Base-by-base conservation (phyloP, 2,329 filamentous ascomycete species). In the Septoria petroselini region DNA sequence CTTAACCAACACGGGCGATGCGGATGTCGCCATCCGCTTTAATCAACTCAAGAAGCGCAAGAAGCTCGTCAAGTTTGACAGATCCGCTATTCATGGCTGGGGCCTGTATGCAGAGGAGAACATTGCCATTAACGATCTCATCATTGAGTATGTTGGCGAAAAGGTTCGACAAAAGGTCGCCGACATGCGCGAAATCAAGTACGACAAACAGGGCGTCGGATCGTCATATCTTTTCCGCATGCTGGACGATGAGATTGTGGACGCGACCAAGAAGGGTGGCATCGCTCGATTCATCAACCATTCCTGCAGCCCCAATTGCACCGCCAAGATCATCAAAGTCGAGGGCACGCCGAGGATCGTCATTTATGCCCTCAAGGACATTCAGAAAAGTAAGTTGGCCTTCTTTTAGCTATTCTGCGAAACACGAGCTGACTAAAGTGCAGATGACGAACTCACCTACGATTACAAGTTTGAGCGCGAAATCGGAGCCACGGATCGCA, bases 391-490 rank as follows among this genome's bases (percentile, higher is more conserved):
- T 96, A 81, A 77, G 88, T 82, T 37, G 30, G 18, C 31, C 4
- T 12, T 3, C 27, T 31, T n/a, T n/a, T n/a, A n/a, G n/a, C n/a
- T n/a, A n/a, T n/a, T n/a, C n/a, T n/a, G n/a, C n/a, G n/a, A 14
- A 41, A 23, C 17, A 29, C 19, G 33, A 42, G 40, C 52, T 55
- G 39, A 57, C 45, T 47, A 4, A 12, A 25, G 42, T 45, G 54
- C 66, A 98, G 93, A 96, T 69, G 93, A 98, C 73, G 93, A 98
- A 76, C 83, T 98, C 69, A 98, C 93, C 2, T 98, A 98, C 75
- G 93, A 98, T 76, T 98, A 98, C 80, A 98, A 98, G 72, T 98
- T 98, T 70, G 93, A 98, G 75, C 87, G 93, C 63, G 93, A 98
- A 72, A 88, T 94, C 65, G 90, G 90, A 65, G 94, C 89, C 61